These are phyloP conservation scores for Lachancea waltii DNA, from an alignment of 805 yeast species.

Conservation along the genomic window DNA sequence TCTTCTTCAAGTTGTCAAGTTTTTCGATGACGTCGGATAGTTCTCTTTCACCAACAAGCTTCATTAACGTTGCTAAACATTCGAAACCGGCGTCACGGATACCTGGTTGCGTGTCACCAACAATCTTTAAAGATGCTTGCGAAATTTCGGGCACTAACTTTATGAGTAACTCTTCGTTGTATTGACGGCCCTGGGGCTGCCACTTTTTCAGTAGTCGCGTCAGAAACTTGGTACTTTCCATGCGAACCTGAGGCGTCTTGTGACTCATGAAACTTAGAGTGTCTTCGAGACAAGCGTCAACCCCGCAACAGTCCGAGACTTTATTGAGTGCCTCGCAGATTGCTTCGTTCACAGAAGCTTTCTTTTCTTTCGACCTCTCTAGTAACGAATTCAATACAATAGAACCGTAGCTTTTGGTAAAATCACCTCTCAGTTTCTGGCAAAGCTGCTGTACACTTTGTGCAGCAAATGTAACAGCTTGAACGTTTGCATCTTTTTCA, in stretches of 20 bases:
- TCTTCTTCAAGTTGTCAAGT: conserved; percentile 70
- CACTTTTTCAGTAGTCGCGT: conserved; percentile 51
- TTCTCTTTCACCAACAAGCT: conserved; percentile 70
- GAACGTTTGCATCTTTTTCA: conserved; percentile 77
- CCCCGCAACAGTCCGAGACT: conserved; percentile 47
- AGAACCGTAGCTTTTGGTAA: conserved; percentile 43
- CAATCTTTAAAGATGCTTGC: conserved; percentile 51
- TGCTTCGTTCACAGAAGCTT: conserved; percentile 67
- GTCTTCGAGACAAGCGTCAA: conserved; percentile 51
- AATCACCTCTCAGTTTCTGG: conserved; percentile 51
- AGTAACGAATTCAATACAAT: conserved; percentile 55
- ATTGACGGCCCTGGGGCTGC: conserved; percentile 7
- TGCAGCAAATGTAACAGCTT: conserved; percentile 76
- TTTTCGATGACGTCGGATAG: conserved; percentile 49
- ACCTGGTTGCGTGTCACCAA: conserved; percentile 78
- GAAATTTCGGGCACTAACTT: conserved; percentile 36
- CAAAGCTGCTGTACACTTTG: conserved; percentile 56
- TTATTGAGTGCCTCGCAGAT: conserved; percentile 61
- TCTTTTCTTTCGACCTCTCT: conserved; percentile 85
- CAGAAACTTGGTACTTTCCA: conserved; percentile 61
- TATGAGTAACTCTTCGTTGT: conserved; percentile 8
- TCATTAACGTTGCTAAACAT: conserved; percentile 74
- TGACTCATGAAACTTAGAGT: conserved; percentile 55
- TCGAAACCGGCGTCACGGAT: conserved; percentile 74
- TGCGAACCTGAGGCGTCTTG: conserved; percentile 77